Evolutionary conservation across 2,329 filamentous ascomycete species (phyloP).

Genomic region (Botryotinia globosa): DNA sequence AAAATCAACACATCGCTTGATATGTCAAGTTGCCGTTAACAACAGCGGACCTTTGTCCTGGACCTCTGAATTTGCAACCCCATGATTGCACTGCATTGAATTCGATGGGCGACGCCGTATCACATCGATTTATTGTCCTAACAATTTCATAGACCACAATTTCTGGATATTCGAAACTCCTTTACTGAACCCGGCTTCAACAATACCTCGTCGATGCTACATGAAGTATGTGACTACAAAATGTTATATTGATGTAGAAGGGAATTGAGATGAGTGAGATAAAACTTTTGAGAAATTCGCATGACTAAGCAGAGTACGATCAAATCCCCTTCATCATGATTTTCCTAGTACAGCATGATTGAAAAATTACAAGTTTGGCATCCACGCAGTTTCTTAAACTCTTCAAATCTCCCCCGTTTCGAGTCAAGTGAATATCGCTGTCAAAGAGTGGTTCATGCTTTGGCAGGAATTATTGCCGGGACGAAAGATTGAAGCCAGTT

Average conservation of each 20-base stretch:
- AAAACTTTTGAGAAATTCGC: neutral
- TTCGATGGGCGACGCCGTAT: neutral
- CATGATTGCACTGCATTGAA: neutral
- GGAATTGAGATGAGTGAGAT: neutral
- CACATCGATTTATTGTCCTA: neutral
- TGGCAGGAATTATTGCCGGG: neutral
- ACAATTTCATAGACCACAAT: neutral
- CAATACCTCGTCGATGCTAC: neutral
- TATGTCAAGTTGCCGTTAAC: neutral
- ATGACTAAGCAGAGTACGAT: conserved; percentile 1
- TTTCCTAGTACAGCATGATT: neutral
- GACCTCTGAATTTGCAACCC: neutral
- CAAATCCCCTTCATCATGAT: neutral
- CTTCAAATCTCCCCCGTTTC: accelerated
- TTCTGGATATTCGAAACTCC: neutral
- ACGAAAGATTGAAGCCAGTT: neutral
- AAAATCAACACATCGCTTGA: neutral
- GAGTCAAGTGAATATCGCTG: neutral
- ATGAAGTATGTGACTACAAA: neutral
- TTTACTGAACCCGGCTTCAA: neutral
- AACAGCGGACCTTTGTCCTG: neutral
- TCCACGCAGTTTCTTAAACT: neutral
- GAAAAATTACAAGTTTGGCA: too few relatives aligned
- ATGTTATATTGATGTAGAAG: neutral
- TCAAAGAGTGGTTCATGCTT: neutral